Evolutionary conservation across 2,329 filamentous ascomycete species (phyloP).

Genomic region (Colletotrichum eleusines): DNA sequence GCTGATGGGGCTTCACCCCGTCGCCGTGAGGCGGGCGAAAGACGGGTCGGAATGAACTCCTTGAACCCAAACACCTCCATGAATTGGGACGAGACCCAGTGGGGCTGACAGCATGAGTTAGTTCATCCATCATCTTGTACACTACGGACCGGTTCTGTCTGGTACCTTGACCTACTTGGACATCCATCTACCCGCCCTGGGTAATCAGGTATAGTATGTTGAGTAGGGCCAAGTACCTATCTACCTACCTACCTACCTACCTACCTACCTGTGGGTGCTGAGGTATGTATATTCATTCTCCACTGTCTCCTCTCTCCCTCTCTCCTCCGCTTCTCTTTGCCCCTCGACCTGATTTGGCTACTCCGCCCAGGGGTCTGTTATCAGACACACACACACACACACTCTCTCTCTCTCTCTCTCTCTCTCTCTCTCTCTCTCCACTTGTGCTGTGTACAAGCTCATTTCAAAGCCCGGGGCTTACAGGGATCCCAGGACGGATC

Average conservation of each 20-base stretch:
- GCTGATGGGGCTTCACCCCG: not conserved
- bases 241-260: no score
- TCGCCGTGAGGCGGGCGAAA: constrained; percentile 1
- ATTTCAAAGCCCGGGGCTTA: constrained; percentile 13
- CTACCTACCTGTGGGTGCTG: constrained; percentile 1
- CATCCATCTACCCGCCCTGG: no score
- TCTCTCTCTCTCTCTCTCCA: constrained; percentile 2
- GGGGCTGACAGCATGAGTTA: constrained; percentile 28
- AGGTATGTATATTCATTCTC: constrained; percentile 10
- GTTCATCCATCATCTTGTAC: constrained; percentile 11
- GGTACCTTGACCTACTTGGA: no score
- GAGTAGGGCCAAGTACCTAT: not conserved
- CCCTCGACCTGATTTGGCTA: not conserved
- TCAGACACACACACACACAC: not conserved
- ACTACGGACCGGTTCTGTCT: no score
- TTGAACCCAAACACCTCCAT: no score
- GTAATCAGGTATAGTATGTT: not conserved
- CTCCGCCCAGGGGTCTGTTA: constrained; percentile 2
- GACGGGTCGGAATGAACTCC: constrained; percentile 5
- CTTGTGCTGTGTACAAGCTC: constrained; percentile 14
- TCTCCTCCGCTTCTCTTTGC: no score
- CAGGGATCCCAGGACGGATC: constrained; percentile 3
- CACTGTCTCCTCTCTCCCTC: not conserved
- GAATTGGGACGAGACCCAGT: constrained; percentile 1
- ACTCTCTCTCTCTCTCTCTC: not conserved